phyloP scores from a whole-genome alignment of 108 stramenopile species.

The Cyclotella atomus region DNA sequence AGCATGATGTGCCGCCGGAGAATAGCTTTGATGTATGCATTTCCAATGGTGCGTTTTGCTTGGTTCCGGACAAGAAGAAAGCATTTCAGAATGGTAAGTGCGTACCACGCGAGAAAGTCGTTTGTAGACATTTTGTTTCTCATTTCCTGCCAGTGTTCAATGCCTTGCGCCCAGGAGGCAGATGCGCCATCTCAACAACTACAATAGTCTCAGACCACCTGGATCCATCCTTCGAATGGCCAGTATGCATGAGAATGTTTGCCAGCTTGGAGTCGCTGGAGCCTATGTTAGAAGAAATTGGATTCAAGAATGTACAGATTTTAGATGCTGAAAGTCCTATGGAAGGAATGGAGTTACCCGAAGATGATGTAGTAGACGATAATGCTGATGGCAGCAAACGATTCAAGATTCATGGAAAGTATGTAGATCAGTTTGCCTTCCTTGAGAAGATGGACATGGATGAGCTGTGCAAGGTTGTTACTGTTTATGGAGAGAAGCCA shows the following conservation, averaged over 20 bases:
- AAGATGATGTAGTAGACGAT: conserved; percentile 26
- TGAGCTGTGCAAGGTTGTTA: conserved; percentile 73
- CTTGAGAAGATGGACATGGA: conserved; percentile 74
- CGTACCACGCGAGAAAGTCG: no score
- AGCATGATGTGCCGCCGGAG: conserved; percentile 4
- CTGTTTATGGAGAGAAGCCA: conserved; percentile 68
- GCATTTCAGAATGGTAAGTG: conserved; percentile 40
- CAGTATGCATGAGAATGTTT: conserved; percentile 81
- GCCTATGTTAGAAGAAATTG: conserved; percentile 70
- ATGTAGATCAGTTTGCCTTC: conserved; percentile 61
- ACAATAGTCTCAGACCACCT: conserved; percentile 56
- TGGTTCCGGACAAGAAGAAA: conserved; percentile 37
- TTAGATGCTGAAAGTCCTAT: conserved; percentile 65
- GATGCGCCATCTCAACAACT: conserved; percentile 60
- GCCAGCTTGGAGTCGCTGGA: conserved; percentile 56
- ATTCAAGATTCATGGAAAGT: conserved; percentile 68
- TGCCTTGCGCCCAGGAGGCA: conserved; percentile 41
- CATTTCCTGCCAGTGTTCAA: conserved; percentile 23
- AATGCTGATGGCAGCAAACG: no score
- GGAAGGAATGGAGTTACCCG: conserved; percentile 65
- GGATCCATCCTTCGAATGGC: conserved; percentile 69
- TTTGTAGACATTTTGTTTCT: no score
- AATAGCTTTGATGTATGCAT: conserved; percentile 46
- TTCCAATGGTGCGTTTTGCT: conserved; percentile 54
- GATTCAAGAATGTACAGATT: conserved; percentile 62